Evolutionary conservation across 1,284 basidiomycete genomes (phyloP).

Genomic region (Tilletiopsis washingtonensis): DNA sequence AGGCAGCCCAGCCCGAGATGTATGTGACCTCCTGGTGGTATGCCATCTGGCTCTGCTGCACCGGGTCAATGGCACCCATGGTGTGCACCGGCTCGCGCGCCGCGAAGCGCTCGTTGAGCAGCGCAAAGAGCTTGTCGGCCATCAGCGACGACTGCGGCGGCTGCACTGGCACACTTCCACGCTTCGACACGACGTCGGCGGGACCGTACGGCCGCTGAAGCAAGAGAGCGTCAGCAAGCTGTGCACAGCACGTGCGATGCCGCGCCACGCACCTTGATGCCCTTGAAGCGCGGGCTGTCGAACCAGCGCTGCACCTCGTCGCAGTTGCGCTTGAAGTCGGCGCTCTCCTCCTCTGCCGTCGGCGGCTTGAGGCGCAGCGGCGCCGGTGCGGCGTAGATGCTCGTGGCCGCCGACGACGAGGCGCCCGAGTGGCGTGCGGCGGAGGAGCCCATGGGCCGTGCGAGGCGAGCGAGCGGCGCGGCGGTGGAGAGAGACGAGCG

Average conservation of each 20-base stretch:
- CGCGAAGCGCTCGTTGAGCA: constrained; percentile 61
- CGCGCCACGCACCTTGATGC: constrained; percentile 51
- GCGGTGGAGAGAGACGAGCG: too few relatives aligned
- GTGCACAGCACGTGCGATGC: not conserved
- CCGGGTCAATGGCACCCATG: constrained; percentile 61
- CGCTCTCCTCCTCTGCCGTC: constrained; percentile 58
- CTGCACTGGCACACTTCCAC: constrained; percentile 71
- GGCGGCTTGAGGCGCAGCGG: constrained; percentile 61
- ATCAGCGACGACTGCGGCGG: constrained; percentile 65
- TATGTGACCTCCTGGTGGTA: constrained; percentile 88
- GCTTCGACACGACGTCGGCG: constrained; percentile 71
- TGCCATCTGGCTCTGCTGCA: constrained; percentile 97
- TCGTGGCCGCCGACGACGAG: constrained; percentile 51
- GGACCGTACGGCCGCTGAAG: constrained; percentile 64
- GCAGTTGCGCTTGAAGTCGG: constrained; percentile 61
- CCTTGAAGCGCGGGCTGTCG: constrained; percentile 63
- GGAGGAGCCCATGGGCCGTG: too few relatives aligned
- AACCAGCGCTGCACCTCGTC: constrained; percentile 67
- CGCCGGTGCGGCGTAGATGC: constrained; percentile 52
- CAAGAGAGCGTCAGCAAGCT: not conserved
- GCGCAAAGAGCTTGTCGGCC: constrained; percentile 70
- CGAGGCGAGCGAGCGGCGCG: too few relatives aligned
- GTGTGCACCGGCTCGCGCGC: constrained; percentile 50
- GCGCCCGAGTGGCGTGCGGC: too few relatives aligned
- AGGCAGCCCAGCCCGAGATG: constrained; percentile 90